A percentile compares a stretch with the other conserved stretches of the same genome.
phyloP scores from a whole-genome alignment of 768 basidiomycete genomes.

The Pisolithus tinctorius region DNA sequence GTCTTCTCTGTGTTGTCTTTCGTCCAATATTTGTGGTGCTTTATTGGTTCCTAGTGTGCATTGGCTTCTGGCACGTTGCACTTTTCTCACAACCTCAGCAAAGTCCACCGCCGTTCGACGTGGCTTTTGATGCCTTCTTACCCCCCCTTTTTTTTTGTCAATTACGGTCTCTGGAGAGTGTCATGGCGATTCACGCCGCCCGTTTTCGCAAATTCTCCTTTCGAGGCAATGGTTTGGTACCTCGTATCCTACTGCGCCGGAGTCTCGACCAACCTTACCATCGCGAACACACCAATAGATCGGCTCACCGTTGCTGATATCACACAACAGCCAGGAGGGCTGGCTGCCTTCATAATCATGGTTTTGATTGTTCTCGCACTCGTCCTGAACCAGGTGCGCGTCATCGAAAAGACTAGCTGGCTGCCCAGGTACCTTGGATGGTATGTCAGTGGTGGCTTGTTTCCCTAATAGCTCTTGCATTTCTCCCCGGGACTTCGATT shows the following conservation, averaged over 20 bases:
- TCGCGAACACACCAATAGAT: slow-evolving; percentile 67
- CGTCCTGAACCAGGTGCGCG: slow-evolving; percentile 69
- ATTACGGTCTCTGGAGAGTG: slow-evolving; percentile 72
- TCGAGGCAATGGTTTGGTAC: slow-evolving; percentile 72
- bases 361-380: slow-evolving; percentile 52
- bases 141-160: slow-evolving; percentile 62
- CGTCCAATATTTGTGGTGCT: slow-evolving; percentile 62
- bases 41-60: slow-evolving; percentile 75
- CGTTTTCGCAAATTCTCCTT: slow-evolving; percentile 54
- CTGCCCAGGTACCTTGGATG: slow-evolving; percentile 69
- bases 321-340: slow-evolving; percentile 54
- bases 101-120: slow-evolving; percentile 60
- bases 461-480: slow-evolving; percentile 54
- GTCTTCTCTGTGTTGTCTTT: slow-evolving; percentile 62
- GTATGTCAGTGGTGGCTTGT: slow-evolving; percentile 62
- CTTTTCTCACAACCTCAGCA: slow-evolving; percentile 71
- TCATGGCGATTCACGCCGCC: slow-evolving; percentile 73
- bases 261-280: slow-evolving; percentile 65
- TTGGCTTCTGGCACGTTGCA: slow-evolving; percentile 80
- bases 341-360: slow-evolving; percentile 63
- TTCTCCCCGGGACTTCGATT: slow-evolving; percentile 61
- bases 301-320: slow-evolving; percentile 70
- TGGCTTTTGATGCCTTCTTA: slow-evolving; percentile 72
- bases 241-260: slow-evolving; percentile 76
- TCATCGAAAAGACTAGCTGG: slow-evolving; percentile 83